A percentile compares a stretch with the other conserved stretches of the same genome.
phyloP scores from a whole-genome alignment of 164 flowering plant species.

The Aristolochia contorta region DNA sequence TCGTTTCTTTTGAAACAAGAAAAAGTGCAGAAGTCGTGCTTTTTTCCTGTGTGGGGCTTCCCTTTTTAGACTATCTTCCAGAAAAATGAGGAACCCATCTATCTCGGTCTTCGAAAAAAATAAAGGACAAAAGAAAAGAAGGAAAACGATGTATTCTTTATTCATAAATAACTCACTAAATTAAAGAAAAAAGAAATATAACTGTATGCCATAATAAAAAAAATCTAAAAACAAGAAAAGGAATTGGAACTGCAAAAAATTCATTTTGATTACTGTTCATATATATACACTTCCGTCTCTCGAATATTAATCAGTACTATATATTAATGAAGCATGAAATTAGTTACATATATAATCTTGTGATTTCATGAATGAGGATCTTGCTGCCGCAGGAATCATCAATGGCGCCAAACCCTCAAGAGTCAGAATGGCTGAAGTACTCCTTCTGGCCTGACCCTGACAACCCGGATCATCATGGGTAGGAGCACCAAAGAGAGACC shows the following conservation, averaged over 20 bases:
- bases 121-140: neutral
- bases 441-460: constrained; percentile 92
- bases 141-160: too few species aligned
- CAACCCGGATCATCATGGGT: constrained; percentile 88
- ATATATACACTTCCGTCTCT: too few species aligned
- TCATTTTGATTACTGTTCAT: too few species aligned
- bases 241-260: too few species aligned
- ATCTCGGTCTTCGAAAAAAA: constrained; percentile 4
- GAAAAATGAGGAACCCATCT: neutral
- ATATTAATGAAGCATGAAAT: too few species aligned
- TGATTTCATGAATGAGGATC: neutral
- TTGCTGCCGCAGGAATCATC: constrained; percentile 41
- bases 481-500: constrained; percentile 18
- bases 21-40: constrained; percentile 11
- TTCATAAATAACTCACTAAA: too few species aligned
- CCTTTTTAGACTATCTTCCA: constrained; percentile 12
- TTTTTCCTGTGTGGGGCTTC: constrained; percentile 7
- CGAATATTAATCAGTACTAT: too few species aligned
- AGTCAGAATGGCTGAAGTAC: constrained; percentile 62
- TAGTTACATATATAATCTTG: neutral
- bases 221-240: too few species aligned
- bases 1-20: constrained; percentile 16
- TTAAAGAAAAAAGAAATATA: too few species aligned
- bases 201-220: too few species aligned
- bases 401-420: constrained; percentile 45